Evolutionary conservation across 2,329 filamentous ascomycete species (phyloP).

Genomic region (Emmonsiellopsis sp.): DNA sequence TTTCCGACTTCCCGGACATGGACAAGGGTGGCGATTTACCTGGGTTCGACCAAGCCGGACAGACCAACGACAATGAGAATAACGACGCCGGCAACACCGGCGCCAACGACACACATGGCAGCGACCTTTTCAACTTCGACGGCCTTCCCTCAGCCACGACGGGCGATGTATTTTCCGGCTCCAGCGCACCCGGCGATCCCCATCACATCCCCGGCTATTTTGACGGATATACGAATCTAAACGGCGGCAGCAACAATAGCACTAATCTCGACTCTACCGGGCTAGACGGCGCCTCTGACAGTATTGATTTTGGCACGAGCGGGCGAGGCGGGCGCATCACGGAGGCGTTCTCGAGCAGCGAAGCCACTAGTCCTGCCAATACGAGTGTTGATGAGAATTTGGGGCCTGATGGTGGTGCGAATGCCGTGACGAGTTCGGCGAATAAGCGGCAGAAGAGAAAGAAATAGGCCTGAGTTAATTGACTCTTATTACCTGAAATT

Average conservation of each 20-base stretch:
- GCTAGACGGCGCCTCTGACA: conserved; percentile 2
- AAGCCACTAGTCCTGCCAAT: conserved; percentile 32
- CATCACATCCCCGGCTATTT: conserved; percentile 19
- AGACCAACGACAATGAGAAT: neutral
- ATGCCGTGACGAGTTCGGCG: neutral
- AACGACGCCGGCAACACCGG: neutral
- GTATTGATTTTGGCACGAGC: conserved; percentile 3
- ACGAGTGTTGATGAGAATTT: conserved; percentile 23
- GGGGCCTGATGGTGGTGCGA: neutral
- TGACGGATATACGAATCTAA: conserved; percentile 24
- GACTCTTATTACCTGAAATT: neutral
- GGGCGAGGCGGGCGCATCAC: conserved; percentile 18
- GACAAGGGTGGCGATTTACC: conserved; percentile 18
- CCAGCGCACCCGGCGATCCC: conserved; percentile 18
- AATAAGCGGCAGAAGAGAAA: conserved; percentile 3
- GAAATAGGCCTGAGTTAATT: neutral
- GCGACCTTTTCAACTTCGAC: conserved; percentile 36
- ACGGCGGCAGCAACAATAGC: conserved; percentile 16
- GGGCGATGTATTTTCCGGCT: conserved; percentile 15
- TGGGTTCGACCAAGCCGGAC: conserved; percentile 9
- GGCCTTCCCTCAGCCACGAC: conserved; percentile 22
- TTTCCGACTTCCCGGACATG: conserved; percentile 33
- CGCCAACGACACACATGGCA: conserved; percentile 15
- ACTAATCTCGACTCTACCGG: conserved; percentile 1
- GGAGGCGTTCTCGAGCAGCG: conserved; percentile 38